Base-by-base conservation (phyloP, 208 protist genomes). In the Strigomonas oncopelti region DNA sequence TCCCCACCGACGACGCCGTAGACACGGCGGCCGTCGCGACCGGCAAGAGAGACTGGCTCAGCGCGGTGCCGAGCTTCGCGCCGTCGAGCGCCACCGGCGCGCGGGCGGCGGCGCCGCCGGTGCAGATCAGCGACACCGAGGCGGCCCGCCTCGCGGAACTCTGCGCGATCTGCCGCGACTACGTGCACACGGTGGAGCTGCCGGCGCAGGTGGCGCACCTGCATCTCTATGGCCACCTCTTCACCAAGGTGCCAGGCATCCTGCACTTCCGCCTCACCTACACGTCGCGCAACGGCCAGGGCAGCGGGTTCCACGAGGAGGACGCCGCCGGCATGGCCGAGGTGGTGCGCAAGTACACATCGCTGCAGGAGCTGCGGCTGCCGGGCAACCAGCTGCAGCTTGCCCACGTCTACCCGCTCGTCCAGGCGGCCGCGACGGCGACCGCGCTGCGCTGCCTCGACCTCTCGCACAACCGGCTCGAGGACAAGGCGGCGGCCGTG, bases 401-500 rank as follows among this genome's bases (percentile, higher is more conserved):
- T 48, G 63, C 78, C 0, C 78, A 88, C 29, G 46, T 83, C 53
- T 75, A 81, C 65, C 79, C 77, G 58, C 83, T 96, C 42, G 60
- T 80, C 36, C 76, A 87, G 7, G 85, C 88, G 0, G 64, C 92
- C 25, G 80, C 81, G 4, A 64, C 55, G 42, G 90, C 90, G 65
- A 86, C 68, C 13, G 81, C 78, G 13, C 75, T 97, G 54, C 75
- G 69, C 13, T 78, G 91, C 52, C 82, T 97, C 25, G 87, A 96
- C 68, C 71, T 97, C 31, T 94, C 88, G 27, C 83, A 76, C 63
- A 97, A 97, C 69, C 67, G 74, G 46, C 74, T 97, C 59, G 80
- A 81, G 34, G 92, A 94, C 63, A 72, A 72, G 5, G 85, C 75
- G 14, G 75, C 76, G n/a, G 48, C 83, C 32, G 84, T 80, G 5